These are phyloP conservation scores for Trichophyton mentagrophytes DNA, from an alignment of 2,329 filamentous ascomycete genomes.

Conservation along the genomic window DNA sequence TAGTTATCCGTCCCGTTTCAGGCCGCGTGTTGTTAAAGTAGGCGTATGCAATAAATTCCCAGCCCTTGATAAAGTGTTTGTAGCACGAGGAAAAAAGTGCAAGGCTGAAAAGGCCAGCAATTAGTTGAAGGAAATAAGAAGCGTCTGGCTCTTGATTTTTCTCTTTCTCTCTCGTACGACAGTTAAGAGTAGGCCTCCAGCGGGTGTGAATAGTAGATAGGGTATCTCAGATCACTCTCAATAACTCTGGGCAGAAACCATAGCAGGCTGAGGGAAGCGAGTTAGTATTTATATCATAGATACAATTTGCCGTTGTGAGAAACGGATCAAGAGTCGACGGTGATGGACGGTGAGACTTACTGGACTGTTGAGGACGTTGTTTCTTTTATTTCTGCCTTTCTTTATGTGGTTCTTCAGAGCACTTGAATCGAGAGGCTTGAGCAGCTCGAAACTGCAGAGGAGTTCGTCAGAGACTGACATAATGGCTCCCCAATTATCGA, in stretches of 20 bases:
- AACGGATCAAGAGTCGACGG: neutral
- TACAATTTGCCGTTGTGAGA: neutral
- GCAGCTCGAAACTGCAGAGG: slow-evolving; percentile 89
- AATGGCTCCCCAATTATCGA: slow-evolving; percentile 97
- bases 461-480: slow-evolving; percentile 95
- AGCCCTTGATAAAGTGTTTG: neutral
- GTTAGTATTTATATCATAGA: neutral
- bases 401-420: slow-evolving; percentile 98
- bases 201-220: neutral
- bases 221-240: slow-evolving; percentile 15
- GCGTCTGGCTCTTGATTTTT: neutral
- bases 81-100: neutral
- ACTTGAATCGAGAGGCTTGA: slow-evolving; percentile 91
- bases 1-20: neutral
- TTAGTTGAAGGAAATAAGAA: slow-evolving; percentile 4
- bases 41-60: neutral
- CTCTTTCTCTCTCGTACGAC: neutral
- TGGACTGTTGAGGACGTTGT: slow-evolving; percentile 91
- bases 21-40: neutral
- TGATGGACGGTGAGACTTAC: slow-evolving; percentile 50
- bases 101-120: neutral
- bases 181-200: neutral
- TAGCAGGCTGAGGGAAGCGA: slow-evolving; percentile 25
- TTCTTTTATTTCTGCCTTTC: slow-evolving; percentile 86
- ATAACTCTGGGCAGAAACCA: slow-evolving; percentile 35